A percentile compares a stretch with the other conserved stretches of the same genome.
Evolutionary conservation across 345 rosid species (phyloP).

Genomic region (Salix koriyanagi): DNA sequence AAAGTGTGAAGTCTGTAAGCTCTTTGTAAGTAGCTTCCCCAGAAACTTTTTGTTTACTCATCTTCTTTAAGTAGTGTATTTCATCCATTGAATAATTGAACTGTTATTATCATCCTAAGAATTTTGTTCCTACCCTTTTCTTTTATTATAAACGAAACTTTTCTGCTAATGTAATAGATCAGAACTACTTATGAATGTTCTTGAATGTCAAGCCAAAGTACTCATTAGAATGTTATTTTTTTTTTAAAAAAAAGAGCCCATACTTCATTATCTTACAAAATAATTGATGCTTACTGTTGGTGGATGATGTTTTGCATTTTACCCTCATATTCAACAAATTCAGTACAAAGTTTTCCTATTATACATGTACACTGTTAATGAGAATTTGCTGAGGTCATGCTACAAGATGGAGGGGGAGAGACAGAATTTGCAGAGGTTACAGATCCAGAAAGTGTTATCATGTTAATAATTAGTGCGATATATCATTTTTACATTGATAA

Average conservation of each 20-base stretch:
- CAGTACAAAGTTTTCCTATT: no score
- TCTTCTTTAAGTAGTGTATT: background rate
- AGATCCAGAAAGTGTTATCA: background rate
- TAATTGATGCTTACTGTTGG: background rate
- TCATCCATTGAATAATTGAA: background rate
- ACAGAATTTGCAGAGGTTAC: background rate
- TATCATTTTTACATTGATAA: slow-evolving; percentile 7
- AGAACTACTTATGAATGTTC: background rate
- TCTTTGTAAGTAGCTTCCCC: slow-evolving; percentile 22
- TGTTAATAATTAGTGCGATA: background rate
- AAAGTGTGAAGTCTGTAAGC: slow-evolving; percentile 35
- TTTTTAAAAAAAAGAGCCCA: background rate
- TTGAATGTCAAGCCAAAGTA: background rate
- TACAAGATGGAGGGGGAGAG: background rate
- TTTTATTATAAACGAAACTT: background rate
- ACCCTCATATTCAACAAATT: background rate
- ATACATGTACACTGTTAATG: background rate
- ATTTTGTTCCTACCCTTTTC: background rate
- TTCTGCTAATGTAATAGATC: background rate
- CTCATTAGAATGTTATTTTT: background rate
- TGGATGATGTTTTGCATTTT: background rate
- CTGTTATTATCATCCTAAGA: background rate
- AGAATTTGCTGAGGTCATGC: background rate
- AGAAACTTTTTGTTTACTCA: background rate
- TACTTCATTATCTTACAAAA: background rate